Evolutionary conservation across 2,329 filamentous ascomycete genomes (phyloP).

Genomic region (Pseudopithomyces maydicus): DNA sequence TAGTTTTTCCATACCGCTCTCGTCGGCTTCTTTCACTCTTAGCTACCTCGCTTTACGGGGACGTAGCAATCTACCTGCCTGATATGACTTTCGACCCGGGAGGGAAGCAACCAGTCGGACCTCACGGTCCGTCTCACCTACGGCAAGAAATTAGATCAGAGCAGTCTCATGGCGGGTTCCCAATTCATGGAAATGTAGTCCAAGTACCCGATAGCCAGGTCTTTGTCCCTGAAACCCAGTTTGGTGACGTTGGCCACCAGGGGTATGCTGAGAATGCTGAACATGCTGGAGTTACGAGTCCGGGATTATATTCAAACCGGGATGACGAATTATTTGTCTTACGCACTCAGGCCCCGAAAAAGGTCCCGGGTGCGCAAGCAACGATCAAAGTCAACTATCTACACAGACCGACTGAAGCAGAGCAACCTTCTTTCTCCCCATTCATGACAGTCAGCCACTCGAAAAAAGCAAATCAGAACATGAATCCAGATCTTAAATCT

Average conservation of each 20-base stretch:
- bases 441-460: not conserved
- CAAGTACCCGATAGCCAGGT: conserved; percentile 26
- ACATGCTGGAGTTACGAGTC: not conserved
- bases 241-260: not conserved
- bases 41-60: not conserved
- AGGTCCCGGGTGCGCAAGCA: not conserved
- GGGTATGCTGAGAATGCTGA: not conserved
- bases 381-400: not conserved
- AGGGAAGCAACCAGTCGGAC: conserved; percentile 11
- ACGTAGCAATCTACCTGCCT: not conserved
- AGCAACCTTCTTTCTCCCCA: not conserved
- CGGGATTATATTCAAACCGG: not conserved
- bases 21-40: not conserved
- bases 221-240: conserved; percentile 26
- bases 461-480: not conserved
- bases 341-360: not conserved
- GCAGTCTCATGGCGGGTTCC: conserved; percentile 19
- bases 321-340: not conserved
- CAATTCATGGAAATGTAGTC: conserved; percentile 1
- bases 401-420: not conserved
- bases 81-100: conserved; percentile 20
- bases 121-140: conserved; percentile 23
- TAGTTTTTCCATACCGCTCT: not conserved
- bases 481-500: too few species aligned
- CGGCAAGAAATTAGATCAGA: conserved; percentile 24